A percentile compares a stretch with the other conserved stretches of the same genome.
Conservation (phyloP, 345 rosid species). For the Arabis hirsuta region DNA sequence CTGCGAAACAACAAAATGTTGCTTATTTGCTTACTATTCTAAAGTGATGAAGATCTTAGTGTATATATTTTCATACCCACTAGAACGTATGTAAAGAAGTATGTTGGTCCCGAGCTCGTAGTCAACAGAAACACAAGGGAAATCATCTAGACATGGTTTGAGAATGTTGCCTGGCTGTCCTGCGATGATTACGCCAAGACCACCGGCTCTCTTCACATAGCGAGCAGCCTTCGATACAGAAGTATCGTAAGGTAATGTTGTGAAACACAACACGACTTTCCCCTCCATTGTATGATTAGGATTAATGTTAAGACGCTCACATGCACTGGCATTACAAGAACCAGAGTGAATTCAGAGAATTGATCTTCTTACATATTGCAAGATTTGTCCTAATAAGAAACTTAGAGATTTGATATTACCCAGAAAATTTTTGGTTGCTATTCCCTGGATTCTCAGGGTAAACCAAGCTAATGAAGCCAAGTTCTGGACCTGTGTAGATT, state of each 20-base stretch:
- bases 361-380: neutral
- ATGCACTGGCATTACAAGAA: constrained; percentile 30
- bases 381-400: neutral
- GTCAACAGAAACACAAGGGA: constrained; percentile 50
- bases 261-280: constrained; percentile 44
- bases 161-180: constrained; percentile 34
- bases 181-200: constrained; percentile 49
- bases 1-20: constrained; percentile 16
- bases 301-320: constrained; percentile 27
- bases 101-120: constrained; percentile 46
- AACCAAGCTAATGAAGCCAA: constrained; percentile 46
- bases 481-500: constrained; percentile 43
- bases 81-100: constrained; percentile 48
- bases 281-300: constrained; percentile 36
- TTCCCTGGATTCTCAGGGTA: constrained; percentile 47
- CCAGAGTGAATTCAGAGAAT: neutral
- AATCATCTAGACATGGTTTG: constrained; percentile 41
- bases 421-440: constrained; percentile 23
- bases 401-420: constrained; percentile 18
- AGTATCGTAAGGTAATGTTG: constrained; percentile 17
- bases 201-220: constrained; percentile 46
- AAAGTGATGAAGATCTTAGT: neutral
- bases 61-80: constrained; percentile 29
- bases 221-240: constrained; percentile 37
- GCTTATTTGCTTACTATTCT: neutral